phyloP scores from a whole-genome alignment of 169 alveolate species.

The Plasmodium reichenowi region DNA sequence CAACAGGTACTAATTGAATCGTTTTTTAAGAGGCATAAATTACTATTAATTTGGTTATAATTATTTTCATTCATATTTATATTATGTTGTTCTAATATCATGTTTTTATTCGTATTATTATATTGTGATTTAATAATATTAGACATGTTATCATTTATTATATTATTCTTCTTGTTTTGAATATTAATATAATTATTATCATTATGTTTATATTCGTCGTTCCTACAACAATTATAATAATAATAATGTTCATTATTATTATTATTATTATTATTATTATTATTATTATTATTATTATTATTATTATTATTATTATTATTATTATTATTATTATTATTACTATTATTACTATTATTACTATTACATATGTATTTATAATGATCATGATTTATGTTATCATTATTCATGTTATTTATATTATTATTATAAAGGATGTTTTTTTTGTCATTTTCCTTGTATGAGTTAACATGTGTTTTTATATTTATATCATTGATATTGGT shows the following conservation, averaged over 20 bases:
- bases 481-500: too few relatives aligned
- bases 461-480: too few relatives aligned
- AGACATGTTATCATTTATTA: neutral
- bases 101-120: slow-evolving; percentile 2
- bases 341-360: neutral
- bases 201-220: slow-evolving; percentile 6
- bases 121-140: neutral
- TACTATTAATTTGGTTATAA: neutral
- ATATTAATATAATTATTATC: neutral
- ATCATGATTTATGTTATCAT: slow-evolving; percentile 6
- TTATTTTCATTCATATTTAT: slow-evolving; percentile 5
- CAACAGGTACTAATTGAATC: slow-evolving; percentile 17
- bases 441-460: too few relatives aligned
- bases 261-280: neutral
- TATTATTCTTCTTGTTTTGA: slow-evolving; percentile 3
- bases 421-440: neutral
- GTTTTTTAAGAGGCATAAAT: neutral
- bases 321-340: too few relatives aligned
- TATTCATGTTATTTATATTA: slow-evolving; percentile 6
- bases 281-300: too few relatives aligned
- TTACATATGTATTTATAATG: slow-evolving; percentile 12
- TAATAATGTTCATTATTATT: neutral
- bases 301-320: neutral
- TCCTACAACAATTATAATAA: too few relatives aligned
- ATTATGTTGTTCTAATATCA: slow-evolving; percentile 8